Evolutionary conservation across 1,284 basidiomycete species (phyloP).

Genomic region (Moesziomyces antarcticus): DNA sequence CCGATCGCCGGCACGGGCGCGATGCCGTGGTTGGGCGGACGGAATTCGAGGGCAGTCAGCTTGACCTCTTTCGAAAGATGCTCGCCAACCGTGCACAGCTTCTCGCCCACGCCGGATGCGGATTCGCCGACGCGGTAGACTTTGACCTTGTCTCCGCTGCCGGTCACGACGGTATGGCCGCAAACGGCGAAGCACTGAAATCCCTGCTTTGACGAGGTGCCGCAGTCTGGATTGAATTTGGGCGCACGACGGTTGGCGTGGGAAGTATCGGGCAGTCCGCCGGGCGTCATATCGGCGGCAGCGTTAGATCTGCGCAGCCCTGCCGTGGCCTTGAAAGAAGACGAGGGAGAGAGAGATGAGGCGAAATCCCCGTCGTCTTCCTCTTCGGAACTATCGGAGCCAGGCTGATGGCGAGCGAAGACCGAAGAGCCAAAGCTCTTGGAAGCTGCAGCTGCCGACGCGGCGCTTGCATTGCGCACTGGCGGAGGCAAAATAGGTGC

Average conservation of each 20-base stretch:
- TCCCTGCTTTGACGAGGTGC: conserved; percentile 26
- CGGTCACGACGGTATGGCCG: conserved; percentile 49
- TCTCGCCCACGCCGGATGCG: conserved; percentile 36
- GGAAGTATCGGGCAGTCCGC: conserved; percentile 44
- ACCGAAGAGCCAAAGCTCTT: conserved; percentile 27
- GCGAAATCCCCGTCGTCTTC: conserved; percentile 31
- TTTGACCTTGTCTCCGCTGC: conserved; percentile 54
- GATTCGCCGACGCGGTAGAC: conserved; percentile 53
- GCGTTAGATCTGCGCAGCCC: conserved; percentile 26
- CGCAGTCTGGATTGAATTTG: conserved; percentile 41
- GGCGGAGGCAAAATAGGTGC: conserved; percentile 28
- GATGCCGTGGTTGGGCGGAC: conserved; percentile 38
- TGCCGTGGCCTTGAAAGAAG: conserved; percentile 24
- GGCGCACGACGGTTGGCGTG: conserved; percentile 48
- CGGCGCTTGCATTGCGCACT: conserved; percentile 9
- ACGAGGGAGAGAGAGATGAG: conserved; percentile 22
- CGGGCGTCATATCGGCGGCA: conserved; percentile 30
- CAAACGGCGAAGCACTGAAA: conserved; percentile 51
- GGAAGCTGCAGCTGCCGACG: conserved; percentile 7
- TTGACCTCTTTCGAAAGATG: conserved; percentile 50
- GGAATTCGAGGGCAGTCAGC: conserved; percentile 50
- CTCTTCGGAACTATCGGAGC: conserved; percentile 39
- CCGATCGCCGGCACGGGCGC: conserved; percentile 22
- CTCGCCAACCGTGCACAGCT: conserved; percentile 52
- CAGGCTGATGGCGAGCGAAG: conserved; percentile 4